Evolutionary conservation across 768 basidiomycete species (phyloP).

Genomic region (Dacryopinax primogenitus): DNA sequence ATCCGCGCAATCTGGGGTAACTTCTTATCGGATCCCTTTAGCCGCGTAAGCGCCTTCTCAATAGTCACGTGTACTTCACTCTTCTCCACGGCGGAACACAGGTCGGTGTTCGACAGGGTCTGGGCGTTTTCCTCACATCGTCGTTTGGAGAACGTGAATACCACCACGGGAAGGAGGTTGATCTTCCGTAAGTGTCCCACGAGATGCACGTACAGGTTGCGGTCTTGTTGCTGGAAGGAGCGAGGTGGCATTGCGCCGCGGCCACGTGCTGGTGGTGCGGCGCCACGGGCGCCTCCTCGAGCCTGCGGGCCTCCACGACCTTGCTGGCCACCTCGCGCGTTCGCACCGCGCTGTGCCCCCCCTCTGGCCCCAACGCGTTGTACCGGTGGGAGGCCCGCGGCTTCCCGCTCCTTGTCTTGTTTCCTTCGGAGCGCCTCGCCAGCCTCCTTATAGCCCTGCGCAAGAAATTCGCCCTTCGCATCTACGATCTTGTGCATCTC

Average conservation of each 20-base stretch:
- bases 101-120: slow-evolving; percentile 74
- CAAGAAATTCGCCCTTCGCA: slow-evolving; percentile 56
- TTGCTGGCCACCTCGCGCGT: slow-evolving; percentile 23
- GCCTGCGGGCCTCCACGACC: slow-evolving; percentile 37
- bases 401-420: slow-evolving; percentile 96
- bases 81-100: slow-evolving; percentile 83
- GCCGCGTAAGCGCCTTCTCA: slow-evolving; percentile 76
- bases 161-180: slow-evolving; percentile 77
- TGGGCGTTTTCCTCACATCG: slow-evolving; percentile 91
- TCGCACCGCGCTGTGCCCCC: slow-evolving; percentile 35
- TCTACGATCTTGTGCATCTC: slow-evolving; percentile 91
- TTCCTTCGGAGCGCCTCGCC: slow-evolving; percentile 79
- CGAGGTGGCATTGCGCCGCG: slow-evolving; percentile 27
- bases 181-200: slow-evolving; percentile 77
- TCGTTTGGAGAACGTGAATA: slow-evolving; percentile 96
- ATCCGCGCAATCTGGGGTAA: slow-evolving; percentile 87
- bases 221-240: slow-evolving; percentile 62
- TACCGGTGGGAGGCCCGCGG: slow-evolving; percentile 77
- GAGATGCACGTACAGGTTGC: slow-evolving; percentile 86
- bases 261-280: slow-evolving; percentile 27
- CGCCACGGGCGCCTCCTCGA: slow-evolving; percentile 35
- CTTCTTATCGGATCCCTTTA: slow-evolving; percentile 86
- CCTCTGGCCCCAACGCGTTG: slow-evolving; percentile 75
- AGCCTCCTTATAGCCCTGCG: slow-evolving; percentile 74
- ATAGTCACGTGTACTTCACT: slow-evolving; percentile 92